Evolutionary conservation across 495 filamentous ascomycete species (phyloP), one percentile per base, ranked within the genome.

Genomic region (Ascobolus immersus): DNA sequence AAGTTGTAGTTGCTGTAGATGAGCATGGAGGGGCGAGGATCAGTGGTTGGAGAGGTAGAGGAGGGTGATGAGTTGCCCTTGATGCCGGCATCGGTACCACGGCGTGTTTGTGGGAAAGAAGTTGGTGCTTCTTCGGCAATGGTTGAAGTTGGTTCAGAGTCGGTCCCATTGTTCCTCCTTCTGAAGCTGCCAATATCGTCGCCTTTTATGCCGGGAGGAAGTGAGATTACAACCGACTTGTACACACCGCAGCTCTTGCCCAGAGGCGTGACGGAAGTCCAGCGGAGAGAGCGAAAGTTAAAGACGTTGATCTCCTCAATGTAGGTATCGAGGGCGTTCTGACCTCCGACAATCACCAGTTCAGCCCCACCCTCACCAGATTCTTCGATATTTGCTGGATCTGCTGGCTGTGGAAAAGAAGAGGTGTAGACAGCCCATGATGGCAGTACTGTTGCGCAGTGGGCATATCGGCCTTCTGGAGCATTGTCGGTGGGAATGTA

Each of bases 1-100:
- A 96, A 96, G 52, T 96, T 94, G 51, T 94, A 96, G 47, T 96
- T 96, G 25, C 86, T 94, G 51, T 96, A 96, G 20, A 96, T 89
- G 33, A 96, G 62, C 79, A 93, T 91, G 4, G 80, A 77, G 10
- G 71, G 73, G 19, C 65, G 69, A 3, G 71, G 62, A 21, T 75
- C 65, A 41, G 57, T 53, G 38, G 59, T 22, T 14, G 19, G 15
- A 12, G 38, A n/a, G 21, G 17, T 30, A 14, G 12, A n/a, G 10
- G 10, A 34, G 4, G 30, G 9, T 10, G 15, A 12, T 10, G 40
- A 28, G 28, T 40, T 29, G 27, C 32, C 28, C 13, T 41, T 41
- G 12, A 38, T 30, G n/a, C 22, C 7, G n/a, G 22, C 7, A 17
- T 31, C 28, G 2, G n/a, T 17, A n/a, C 28, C 28, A n/a, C n/a